These are phyloP conservation scores for Talaromyces amestolkiae DNA, from an alignment of 2,329 filamentous ascomycete species.

Conservation along the genomic window DNA sequence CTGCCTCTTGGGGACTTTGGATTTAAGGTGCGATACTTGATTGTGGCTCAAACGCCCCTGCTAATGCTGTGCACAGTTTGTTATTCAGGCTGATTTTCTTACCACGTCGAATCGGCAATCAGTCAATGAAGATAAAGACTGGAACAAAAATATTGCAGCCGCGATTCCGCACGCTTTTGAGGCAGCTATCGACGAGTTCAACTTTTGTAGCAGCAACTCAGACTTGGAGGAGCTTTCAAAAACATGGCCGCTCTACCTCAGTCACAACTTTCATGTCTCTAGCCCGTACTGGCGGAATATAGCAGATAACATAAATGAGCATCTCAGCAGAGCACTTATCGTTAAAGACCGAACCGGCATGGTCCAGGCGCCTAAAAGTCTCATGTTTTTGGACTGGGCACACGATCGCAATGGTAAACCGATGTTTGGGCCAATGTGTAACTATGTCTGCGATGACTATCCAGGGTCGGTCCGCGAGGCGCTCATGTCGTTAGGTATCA, in stretches of 20 bases:
- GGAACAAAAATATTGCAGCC: not conserved
- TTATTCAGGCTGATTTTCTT: not conserved
- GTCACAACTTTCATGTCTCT: not conserved
- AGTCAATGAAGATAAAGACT: not conserved
- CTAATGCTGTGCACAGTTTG: constrained; percentile 7
- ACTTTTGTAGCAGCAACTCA: not conserved
- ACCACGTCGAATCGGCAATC: not conserved
- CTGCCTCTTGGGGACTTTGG: constrained; percentile 17
- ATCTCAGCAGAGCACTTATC: not conserved
- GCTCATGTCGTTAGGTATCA: not conserved
- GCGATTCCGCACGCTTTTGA: not conserved
- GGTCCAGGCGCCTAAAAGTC: not conserved
- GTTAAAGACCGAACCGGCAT: not conserved
- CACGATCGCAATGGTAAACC: not conserved
- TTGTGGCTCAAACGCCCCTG: constrained; percentile 3
- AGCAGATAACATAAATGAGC: not conserved
- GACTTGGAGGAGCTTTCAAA: not conserved
- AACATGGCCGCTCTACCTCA: not conserved
- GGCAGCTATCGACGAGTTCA: not conserved
- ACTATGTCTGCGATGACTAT: not conserved
- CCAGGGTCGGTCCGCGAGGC: not conserved
- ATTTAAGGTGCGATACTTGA: constrained; percentile 14
- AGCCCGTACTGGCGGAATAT: not conserved
- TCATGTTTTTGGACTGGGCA: not conserved
- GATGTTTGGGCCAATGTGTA: not conserved